Evolutionary conservation across 495 filamentous ascomycete species (phyloP), one percentile per base, ranked within the genome.

Genomic region (Xanthoparmelia taractica): DNA sequence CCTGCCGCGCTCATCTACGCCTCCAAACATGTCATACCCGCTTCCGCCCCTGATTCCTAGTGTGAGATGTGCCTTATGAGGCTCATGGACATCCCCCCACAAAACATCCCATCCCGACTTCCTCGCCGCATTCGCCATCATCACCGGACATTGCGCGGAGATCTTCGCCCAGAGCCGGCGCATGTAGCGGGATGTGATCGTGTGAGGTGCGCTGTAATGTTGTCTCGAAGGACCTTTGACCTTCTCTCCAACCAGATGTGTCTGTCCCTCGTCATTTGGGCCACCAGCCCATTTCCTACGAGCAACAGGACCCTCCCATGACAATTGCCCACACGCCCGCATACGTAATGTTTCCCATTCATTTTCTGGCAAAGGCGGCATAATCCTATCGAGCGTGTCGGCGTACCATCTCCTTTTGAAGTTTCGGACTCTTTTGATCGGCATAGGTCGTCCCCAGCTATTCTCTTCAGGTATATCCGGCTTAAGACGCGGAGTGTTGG

Each of bases 351-450:
- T 68, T 33, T 81, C 73, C 77, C 88, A 89, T 63, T 94, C 90
- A 20, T 75, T 65, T 29, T 76, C 65, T 0, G 88, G 85, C 1
- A 97, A 66, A 2, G 94, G 94, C 10, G 92, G 89, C n/a, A 88
- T 71, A 7, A 90, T 67, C 52, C 77, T 79, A 0, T 76, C 70
- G 25, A 89, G 75, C 47, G 83, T 72, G 0, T 66, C 41, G 0
- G 74, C 78, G 75, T 88, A 92, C 77, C 83, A 85, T 60, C 77
- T 78, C 59, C 75, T 79, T 13, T 81, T 73, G 57, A 87, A 84
- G 59, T 87, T 88, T 48, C 76, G 72, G 41, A 71, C 71, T 3
- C 87, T 80, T 58, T 72, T 79, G 18, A 72, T 60, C 0, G 84
- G 68, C 50, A 89, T 69, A 0, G 83, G 81, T 7, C 77, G 75